phyloP scores from a whole-genome alignment of 1,284 basidiomycete genomes.

The Ustilago crameri region DNA sequence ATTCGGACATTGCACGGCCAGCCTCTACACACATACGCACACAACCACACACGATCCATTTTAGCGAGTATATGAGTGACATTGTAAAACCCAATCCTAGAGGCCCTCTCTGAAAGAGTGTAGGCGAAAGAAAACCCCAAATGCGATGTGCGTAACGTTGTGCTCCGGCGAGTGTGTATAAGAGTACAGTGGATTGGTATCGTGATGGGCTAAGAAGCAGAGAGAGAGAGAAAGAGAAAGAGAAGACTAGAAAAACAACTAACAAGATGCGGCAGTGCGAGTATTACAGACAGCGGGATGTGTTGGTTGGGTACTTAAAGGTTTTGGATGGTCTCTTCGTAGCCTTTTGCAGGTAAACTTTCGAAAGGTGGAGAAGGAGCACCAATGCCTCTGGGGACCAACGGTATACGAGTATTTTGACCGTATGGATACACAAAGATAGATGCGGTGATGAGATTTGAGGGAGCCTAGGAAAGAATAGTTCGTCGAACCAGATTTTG shows the following conservation, averaged over 20 bases:
- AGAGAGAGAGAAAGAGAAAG: slow-evolving; percentile 1
- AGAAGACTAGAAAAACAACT: not conserved
- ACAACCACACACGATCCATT: not conserved
- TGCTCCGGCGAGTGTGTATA: slow-evolving; percentile 47
- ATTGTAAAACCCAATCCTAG: slow-evolving; percentile 4
- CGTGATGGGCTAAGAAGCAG: slow-evolving; percentile 5
- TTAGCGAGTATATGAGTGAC: slow-evolving; percentile 41
- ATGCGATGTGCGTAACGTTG: slow-evolving; percentile 17
- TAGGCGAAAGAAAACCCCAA: slow-evolving; percentile 18
- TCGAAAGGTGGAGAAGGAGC: slow-evolving; percentile 11
- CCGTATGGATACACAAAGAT: slow-evolving; percentile 22
- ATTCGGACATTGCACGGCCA: too few relatives aligned
- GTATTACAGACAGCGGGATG: slow-evolving; percentile 30
- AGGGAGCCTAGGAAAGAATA: not conserved
- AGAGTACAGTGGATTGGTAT: slow-evolving; percentile 40
- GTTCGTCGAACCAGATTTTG: not conserved
- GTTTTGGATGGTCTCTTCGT: slow-evolving; percentile 23
- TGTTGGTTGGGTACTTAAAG: slow-evolving; percentile 21
- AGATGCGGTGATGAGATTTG: not conserved
- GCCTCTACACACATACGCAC: not conserved
- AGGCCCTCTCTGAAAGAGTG: not conserved
- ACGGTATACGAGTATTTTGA: slow-evolving; percentile 47
- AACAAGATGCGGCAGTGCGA: slow-evolving; percentile 32
- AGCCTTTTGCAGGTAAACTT: slow-evolving; percentile 7
- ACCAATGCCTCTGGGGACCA: slow-evolving; percentile 21